Percentiles rank a stretch among this genome's conserved stretches.
These are phyloP conservation scores for Mimosa bimucronata DNA, from an alignment of 306 rosid genomes.

Conservation along the genomic window DNA sequence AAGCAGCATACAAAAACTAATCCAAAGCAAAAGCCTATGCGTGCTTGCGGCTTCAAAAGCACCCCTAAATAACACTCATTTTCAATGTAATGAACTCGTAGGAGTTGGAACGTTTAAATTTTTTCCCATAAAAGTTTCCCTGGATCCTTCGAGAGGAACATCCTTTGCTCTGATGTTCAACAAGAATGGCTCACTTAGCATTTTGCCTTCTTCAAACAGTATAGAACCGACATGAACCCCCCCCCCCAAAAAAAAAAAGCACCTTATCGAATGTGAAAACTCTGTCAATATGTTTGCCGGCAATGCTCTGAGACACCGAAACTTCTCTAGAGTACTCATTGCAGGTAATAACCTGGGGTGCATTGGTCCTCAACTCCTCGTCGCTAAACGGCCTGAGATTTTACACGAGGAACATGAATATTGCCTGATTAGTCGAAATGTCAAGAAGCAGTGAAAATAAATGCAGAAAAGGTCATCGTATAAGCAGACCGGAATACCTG, in stretches of 20 bases:
- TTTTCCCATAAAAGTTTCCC: not conserved
- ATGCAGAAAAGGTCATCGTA: not conserved
- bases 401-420: not conserved
- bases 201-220: not conserved
- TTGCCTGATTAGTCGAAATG: not conserved
- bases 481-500: constrained; percentile 46
- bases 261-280: constrained; percentile 80
- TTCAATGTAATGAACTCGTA: not conserved
- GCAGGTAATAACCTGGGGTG: constrained; percentile 74
- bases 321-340: constrained; percentile 69
- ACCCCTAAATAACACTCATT: not conserved
- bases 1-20: not conserved
- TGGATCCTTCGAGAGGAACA: not conserved
- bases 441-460: not conserved
- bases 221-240: not conserved
- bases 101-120: not conserved
- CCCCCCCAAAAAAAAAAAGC: not conserved
- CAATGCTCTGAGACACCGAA: constrained; percentile 70
- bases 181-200: not conserved
- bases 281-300: constrained; percentile 70
- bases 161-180: not conserved
- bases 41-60: not conserved
- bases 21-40: not conserved
- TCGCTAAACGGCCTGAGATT: constrained; percentile 70
- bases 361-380: constrained; percentile 74